Evolutionary conservation across 2,329 filamentous ascomycete species (phyloP).

Genomic region (Fusarium beomiforme): DNA sequence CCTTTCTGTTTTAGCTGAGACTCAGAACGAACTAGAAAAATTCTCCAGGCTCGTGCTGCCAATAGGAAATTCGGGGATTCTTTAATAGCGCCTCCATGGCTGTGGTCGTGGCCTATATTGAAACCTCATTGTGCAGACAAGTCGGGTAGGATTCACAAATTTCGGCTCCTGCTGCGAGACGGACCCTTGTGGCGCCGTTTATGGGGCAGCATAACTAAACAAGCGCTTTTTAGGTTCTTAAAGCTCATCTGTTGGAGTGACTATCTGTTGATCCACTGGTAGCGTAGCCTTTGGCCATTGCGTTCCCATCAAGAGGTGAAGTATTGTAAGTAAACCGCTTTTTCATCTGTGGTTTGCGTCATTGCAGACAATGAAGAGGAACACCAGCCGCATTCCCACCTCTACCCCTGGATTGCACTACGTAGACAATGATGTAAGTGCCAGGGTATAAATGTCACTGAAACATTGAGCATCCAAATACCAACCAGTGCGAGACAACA

Average conservation of each 20-base stretch:
- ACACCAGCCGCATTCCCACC: neutral
- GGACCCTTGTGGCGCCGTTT: conserved; percentile 36
- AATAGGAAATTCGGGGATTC: neutral
- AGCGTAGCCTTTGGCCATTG: neutral
- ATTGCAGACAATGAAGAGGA: neutral
- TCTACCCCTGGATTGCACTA: neutral
- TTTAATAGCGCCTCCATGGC: neutral
- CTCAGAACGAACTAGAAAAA: conserved; percentile 7
- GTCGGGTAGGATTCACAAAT: conserved; percentile 31
- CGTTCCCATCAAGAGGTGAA: neutral
- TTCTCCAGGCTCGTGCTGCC: neutral
- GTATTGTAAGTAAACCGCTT: neutral
- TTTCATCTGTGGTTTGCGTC: neutral
- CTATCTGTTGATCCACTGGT: neutral
- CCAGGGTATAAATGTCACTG: conserved; percentile 21
- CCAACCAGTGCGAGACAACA: neutral
- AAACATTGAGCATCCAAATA: conserved; percentile 2
- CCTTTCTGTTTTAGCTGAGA: conserved; percentile 17
- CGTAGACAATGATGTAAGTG: conserved; percentile 26
- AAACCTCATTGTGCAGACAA: neutral
- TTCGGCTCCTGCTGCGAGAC: conserved; percentile 31
- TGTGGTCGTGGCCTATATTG: neutral
- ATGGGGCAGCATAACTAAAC: conserved; percentile 17
- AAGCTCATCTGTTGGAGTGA: neutral
- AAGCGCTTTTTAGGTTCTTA: conserved; percentile 8